These are phyloP conservation scores for Calonectria ilicicola DNA, from an alignment of 2,329 filamentous ascomycete species.

Conservation along the genomic window DNA sequence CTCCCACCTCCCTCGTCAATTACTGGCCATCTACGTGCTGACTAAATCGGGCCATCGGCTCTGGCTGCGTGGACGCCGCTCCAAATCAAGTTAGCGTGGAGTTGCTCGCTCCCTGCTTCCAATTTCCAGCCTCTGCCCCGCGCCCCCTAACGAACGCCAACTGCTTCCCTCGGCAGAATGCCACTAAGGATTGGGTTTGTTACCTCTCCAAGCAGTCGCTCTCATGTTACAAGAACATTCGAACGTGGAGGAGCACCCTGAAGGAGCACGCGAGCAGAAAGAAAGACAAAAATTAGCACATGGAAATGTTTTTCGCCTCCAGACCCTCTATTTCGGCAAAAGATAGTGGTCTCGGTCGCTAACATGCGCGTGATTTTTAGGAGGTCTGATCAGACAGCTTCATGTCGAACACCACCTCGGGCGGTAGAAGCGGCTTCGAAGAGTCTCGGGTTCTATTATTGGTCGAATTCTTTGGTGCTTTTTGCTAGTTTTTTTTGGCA, in stretches of 20 bases:
- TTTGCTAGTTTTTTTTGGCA: too few relatives aligned
- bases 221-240: background rate
- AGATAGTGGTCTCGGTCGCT: background rate
- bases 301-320: background rate
- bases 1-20: conserved; percentile 15
- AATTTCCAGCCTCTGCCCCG: background rate
- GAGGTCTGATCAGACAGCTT: too few relatives aligned
- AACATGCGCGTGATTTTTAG: too few relatives aligned
- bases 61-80: background rate
- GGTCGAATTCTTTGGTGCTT: too few relatives aligned
- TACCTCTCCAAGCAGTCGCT: background rate
- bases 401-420: too few relatives aligned
- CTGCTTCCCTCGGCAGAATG: background rate
- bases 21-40: background rate
- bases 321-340: background rate
- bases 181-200: background rate
- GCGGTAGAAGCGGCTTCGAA: too few relatives aligned
- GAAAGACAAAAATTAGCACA: too few relatives aligned
- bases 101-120: background rate
- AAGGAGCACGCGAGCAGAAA: background rate
- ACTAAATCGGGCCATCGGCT: conserved; percentile 7
- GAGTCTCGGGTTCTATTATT: too few relatives aligned
- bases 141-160: background rate
- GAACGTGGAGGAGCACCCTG: background rate
- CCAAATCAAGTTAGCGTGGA: background rate